phyloP scores from a whole-genome alignment of 345 rosid genomes.

The Clausena lansium region DNA sequence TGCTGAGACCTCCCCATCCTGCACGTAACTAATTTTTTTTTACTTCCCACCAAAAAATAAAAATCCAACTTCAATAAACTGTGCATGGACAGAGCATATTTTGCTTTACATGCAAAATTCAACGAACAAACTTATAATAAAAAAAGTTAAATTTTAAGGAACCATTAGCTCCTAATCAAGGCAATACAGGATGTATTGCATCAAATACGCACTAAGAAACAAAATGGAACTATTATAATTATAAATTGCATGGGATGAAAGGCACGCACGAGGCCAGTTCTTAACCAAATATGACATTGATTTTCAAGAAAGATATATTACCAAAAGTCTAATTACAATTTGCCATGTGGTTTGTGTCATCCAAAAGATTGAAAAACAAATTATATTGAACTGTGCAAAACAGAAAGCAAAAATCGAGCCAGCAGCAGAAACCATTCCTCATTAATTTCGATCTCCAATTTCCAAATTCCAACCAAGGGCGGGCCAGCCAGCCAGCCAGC shows the following conservation, averaged over 20 bases:
- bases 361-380: too few species aligned
- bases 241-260: background rate
- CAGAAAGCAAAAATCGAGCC: background rate
- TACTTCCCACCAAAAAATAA: background rate
- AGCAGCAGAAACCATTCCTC: background rate
- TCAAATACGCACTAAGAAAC: background rate
- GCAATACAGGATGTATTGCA: background rate
- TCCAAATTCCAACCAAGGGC: too few species aligned
- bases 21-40: too few species aligned
- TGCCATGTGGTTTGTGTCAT: constrained; percentile 13
- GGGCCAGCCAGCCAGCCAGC: background rate
- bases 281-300: background rate
- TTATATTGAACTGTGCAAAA: constrained; percentile 4
- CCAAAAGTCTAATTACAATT: constrained; percentile 29
- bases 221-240: background rate
- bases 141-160: background rate
- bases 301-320: constrained; percentile 3
- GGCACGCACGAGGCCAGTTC: background rate
- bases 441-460: background rate
- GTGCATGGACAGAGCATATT: background rate
- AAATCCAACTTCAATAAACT: background rate
- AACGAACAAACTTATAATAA: too few species aligned
- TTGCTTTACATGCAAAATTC: background rate
- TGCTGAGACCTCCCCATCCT: background rate
- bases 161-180: background rate